Evolutionary conservation across 306 rosid species (phyloP), one percentile per base, ranked within the genome.

Genomic region (Vigna angularis): DNA sequence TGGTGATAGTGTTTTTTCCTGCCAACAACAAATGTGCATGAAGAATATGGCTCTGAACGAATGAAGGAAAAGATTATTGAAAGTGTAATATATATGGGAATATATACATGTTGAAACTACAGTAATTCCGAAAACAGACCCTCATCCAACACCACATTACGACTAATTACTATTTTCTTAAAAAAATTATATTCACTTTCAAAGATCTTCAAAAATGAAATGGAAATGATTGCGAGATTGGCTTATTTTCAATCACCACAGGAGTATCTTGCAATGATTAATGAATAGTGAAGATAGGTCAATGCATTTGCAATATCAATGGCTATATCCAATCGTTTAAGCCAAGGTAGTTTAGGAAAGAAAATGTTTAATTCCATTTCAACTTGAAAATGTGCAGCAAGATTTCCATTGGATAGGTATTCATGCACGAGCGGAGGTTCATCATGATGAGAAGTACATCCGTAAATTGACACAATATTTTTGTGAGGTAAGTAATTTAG

Each of bases 291-390:
- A 63, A 79, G 78, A 79, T 72, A 28, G 38, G 9, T 38, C 57
- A 79, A 52, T 49, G 73, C 83, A 7, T 26, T 72, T 50, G 83
- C 83, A 16, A 40, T 63, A 62, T 79, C 79, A 64, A 79, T 79
- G 16, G 78, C 78, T n/a, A 79, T 72, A 72, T 72, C 48, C 42
- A 79, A 24, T 72, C 79, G 65, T 10, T 45, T 64, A n/a, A 8
- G 50, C 83, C 72, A 72, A 52, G 68, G 40, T 11, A 71, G 47
- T 13, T n/a, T n/a, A n/a, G n/a, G 20, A 20, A 20, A 20, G 20
- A 40, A 2, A 3, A 28, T 4, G n/a, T 16, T 38, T 13, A 65
- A 52, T 42, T n/a, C n/a, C n/a, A n/a, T 12, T n/a, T 52, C 42
- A 57, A 74, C 4, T 40, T 42, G 40, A 72, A 79, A 65, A 52